Base-by-base conservation (phyloP, 305 asterid species). In the Ilex paraguariensis region DNA sequence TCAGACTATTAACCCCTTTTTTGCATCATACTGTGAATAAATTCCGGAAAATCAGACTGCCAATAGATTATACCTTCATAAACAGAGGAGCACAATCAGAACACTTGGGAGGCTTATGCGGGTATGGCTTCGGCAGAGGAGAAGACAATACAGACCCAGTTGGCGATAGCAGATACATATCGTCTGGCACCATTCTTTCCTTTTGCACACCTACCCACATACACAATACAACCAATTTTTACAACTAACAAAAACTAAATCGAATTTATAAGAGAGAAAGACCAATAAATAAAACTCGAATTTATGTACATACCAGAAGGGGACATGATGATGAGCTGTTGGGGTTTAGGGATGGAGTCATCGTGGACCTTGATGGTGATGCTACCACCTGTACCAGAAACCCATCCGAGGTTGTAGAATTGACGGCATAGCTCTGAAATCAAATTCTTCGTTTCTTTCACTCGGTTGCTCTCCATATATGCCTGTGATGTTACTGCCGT, bases 121-220 rank as follows among this genome's bases (percentile, higher is more conserved):
- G 72, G 45, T 30, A 60, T 10, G 66, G 50, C 62, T 48, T 61
- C 7, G 45, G 10, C 13, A 40, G 5, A 4, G 21, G 30, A 10
- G 15, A 28, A 60, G 15, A 60, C 36, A 89, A 60, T 61, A 84
- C 72, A 62, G 79, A 66, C 68, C 96, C 96, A 70, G 56, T 73
- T 39, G 91, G 69, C 63, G 93, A 73, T 59, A 89, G 65, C 71
- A 82, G 85, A 72, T 82, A 84, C 95, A 88, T 86, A 67, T 84
- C 95, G 53, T 84, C 92, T 56, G 80, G 87, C 77, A 71, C 64
- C 91, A 89, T 86, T 75, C 91, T 84, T 78, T 86, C 93, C 78
- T 84, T 86, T 73, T 81, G 95, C 58, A 88, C 88, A 40, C 96
- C 96, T 88, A 70, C 58, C 50, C 70, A 71, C 61, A 70, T 53